These are phyloP conservation scores for Tetrahymena thermophila DNA, from an alignment of 73 alveolate species.

Conservation along the genomic window DNA sequence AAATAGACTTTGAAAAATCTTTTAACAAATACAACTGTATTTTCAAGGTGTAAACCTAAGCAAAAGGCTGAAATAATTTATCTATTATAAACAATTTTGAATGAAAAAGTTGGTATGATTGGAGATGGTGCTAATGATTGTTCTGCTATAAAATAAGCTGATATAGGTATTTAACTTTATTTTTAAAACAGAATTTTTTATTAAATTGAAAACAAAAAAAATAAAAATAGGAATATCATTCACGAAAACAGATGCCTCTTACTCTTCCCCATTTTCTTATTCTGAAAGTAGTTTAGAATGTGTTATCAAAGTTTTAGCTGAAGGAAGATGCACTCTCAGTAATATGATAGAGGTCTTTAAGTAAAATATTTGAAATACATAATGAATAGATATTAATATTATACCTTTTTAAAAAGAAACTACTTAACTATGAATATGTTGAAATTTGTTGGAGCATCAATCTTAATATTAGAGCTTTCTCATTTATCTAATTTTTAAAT, in stretches of 20 bases:
- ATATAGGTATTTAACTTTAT: background rate
- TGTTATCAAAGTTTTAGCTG: conserved; percentile 13
- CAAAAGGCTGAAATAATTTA: conserved; percentile 70
- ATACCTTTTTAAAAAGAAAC: background rate
- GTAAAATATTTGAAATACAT: background rate
- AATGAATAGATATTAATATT: background rate
- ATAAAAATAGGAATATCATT: conserved; percentile 4
- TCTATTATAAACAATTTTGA: conserved; percentile 41
- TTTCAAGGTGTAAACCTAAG: conserved; percentile 84
- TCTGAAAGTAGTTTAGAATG: conserved; percentile 29
- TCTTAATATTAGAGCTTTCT: conserved; percentile 5
- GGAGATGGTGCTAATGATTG: conserved; percentile 97
- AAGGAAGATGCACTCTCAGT: conserved; percentile 29
- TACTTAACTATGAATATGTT: conserved; percentile 15
- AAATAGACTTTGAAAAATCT: background rate
- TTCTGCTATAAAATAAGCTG: conserved; percentile 81
- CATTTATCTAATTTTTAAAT: background rate
- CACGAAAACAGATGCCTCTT: conserved; percentile 38
- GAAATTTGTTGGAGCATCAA: conserved; percentile 20
- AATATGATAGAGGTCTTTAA: conserved; percentile 11
- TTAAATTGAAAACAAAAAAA: background rate
- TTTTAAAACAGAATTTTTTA: background rate
- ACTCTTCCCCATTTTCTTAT: conserved; percentile 37
- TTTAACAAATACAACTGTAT: conserved; percentile 57
- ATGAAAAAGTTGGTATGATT: conserved; percentile 71